Evolutionary conservation across 2,329 filamentous ascomycete species (phyloP).

Genomic region (Xylaria arbuscula): DNA sequence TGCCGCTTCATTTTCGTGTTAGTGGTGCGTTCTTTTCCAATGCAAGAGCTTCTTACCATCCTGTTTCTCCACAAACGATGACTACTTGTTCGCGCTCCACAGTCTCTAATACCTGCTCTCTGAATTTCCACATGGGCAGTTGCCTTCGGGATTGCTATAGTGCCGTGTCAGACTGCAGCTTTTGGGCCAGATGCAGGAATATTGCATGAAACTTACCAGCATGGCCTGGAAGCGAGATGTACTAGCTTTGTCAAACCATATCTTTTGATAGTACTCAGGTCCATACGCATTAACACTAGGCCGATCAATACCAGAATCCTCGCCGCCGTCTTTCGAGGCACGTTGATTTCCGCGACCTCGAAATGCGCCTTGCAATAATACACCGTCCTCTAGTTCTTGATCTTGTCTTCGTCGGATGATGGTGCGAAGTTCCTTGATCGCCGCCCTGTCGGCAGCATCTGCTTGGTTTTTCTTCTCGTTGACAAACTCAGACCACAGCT

Average conservation of each 20-base stretch:
- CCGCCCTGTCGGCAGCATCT: constrained; percentile 76
- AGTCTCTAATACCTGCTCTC: constrained; percentile 78
- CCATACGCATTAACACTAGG: constrained; percentile 53
- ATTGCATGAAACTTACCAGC: constrained; percentile 64
- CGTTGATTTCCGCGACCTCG: constrained; percentile 66
- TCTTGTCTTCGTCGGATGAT: constrained; percentile 76
- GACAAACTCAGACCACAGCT: constrained; percentile 84
- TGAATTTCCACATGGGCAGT: constrained; percentile 90
- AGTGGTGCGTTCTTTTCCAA: background rate
- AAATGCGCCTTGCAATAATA: constrained; percentile 82
- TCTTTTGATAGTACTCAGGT: constrained; percentile 64
- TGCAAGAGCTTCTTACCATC: constrained; percentile 66
- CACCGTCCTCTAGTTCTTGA: constrained; percentile 76
- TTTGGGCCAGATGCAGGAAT: background rate
- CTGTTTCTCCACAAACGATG: constrained; percentile 96
- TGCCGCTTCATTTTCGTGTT: constrained; percentile 67
- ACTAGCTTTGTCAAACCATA: constrained; percentile 69
- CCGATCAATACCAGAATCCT: constrained; percentile 61
- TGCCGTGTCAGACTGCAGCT: constrained; percentile 21
- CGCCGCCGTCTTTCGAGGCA: constrained; percentile 59
- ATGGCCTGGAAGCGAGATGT: constrained; percentile 78
- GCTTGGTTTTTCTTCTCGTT: constrained; percentile 75
- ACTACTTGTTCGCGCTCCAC: constrained; percentile 85
- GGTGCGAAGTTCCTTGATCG: constrained; percentile 74
- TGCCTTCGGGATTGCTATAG: constrained; percentile 72